phyloP scores from a whole-genome alignment of 148 eudicot genomes.

The Arctostaphylos glauca region DNA sequence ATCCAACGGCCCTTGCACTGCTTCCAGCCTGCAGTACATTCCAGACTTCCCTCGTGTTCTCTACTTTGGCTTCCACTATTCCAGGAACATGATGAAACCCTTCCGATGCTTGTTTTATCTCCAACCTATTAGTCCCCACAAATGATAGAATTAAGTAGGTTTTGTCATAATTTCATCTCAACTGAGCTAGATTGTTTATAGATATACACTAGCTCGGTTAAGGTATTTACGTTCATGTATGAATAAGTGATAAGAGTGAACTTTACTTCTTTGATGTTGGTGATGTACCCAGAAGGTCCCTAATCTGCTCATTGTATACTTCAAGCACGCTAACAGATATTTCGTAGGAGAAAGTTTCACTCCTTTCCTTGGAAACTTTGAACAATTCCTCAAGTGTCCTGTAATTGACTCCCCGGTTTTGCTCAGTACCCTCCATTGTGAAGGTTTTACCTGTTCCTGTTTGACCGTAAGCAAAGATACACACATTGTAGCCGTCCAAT shows the following conservation, averaged over 20 bases:
- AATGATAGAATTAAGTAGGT: neutral
- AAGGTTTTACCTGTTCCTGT: conserved; percentile 96
- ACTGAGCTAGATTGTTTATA: neutral
- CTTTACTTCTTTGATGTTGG: conserved; percentile 64
- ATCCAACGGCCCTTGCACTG: conserved; percentile 87
- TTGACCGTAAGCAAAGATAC: conserved; percentile 97
- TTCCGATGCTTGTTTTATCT: conserved; percentile 87
- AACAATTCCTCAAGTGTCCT: conserved; percentile 85
- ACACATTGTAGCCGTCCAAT: conserved; percentile 91
- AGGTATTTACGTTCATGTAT: conserved; percentile 5
- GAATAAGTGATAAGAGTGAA: neutral
- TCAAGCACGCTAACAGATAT: conserved; percentile 93
- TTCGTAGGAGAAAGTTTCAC: conserved; percentile 53
- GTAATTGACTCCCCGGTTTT: conserved; percentile 88
- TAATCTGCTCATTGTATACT: conserved; percentile 93
- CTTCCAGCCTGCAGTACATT: conserved; percentile 82
- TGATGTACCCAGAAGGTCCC: conserved; percentile 70
- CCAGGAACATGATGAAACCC: conserved; percentile 89
- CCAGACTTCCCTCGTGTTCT: conserved; percentile 73
- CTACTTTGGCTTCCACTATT: conserved; percentile 80
- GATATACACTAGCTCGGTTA: neutral
- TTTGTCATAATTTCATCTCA: neutral
- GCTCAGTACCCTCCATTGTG: conserved; percentile 91
- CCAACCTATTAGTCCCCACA: conserved; percentile 47
- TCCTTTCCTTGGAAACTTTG: conserved; percentile 59